Base-by-base conservation (phyloP, 2,329 filamentous ascomycete genomes). In the Colletotrichum limetticola region DNA sequence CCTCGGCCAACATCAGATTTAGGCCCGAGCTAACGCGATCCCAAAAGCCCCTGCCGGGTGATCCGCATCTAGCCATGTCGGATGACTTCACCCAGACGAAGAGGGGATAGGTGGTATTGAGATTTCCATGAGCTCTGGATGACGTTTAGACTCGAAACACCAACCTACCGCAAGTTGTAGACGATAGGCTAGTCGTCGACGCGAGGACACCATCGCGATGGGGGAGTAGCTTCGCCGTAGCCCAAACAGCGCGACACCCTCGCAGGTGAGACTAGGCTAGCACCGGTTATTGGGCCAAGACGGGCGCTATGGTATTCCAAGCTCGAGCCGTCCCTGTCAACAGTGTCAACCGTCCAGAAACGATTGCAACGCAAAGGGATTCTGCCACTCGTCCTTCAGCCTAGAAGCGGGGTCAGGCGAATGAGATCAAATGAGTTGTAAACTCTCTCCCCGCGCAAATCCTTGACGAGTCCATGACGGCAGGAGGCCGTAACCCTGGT, bases 121-220 rank as follows among this genome's bases (percentile, higher is more conserved):
- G 55, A 49, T 60, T 28, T 56, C 3, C 24, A 56, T 55, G 66
- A 61, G 60, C 28, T 65, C 66, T 49, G 32, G 60, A 73, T 73
- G 71, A 73, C 71, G 66, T 52, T 66, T 73, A 73, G 60, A 73
- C 67, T 73, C 56, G 59, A 49, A 58, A 32, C 24, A 19, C 42
- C 14, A 28, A 49, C 52, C 52, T 16, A 16, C 52, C 32, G 55
- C 46, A 49, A 37, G 37, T n/a, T 28, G 32, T 26, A 30, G 56
- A 52, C 71, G 60, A 58, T 19, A 56, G 28, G 26, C 22, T 7
- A 35, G 61, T 8, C 22, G 22, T 24, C 52, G 9, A 56, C n/a
- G 52, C 28, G 59, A 55, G 28, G 46, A 56, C 69, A 63, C 64
- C 53, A 63, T 72, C 58, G 52, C 61, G 42, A 28, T 46, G 53